phyloP scores from a whole-genome alignment of 139 green algal genomes.

The Coelastrella sp. region DNA sequence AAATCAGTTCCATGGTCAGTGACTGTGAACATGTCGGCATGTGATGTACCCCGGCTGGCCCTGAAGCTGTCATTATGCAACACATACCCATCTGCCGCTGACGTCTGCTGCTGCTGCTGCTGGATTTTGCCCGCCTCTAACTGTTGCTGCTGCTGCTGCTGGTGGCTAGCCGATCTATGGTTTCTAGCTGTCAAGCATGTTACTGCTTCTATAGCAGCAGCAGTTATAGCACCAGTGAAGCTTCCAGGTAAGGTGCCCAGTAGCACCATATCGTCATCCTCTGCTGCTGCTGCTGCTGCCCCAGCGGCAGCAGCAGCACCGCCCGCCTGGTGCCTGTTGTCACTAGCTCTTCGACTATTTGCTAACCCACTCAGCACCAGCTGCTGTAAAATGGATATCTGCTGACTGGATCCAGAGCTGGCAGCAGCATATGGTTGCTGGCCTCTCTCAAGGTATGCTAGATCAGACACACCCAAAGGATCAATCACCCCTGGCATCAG shows the following conservation, averaged over 20 bases:
- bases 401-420: neutral
- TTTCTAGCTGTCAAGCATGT: no score
- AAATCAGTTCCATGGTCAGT: neutral
- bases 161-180: neutral
- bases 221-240: neutral
- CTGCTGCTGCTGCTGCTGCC: slow-evolving; percentile 25
- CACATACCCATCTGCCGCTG: no score
- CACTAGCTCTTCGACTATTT: neutral
- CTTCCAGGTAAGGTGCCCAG: slow-evolving; percentile 9
- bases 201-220: neutral
- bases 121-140: neutral
- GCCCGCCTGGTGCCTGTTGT: neutral
- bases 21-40: no score
- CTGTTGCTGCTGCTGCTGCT: neutral
- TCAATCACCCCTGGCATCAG: neutral
- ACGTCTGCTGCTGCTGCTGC: neutral
- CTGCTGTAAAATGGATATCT: neutral
- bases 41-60: no score
- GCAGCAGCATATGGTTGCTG: neutral
- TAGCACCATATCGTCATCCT: slow-evolving; percentile 22
- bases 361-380: neutral
- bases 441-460: slow-evolving; percentile 1
- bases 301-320: neutral
- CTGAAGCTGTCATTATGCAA: no score
- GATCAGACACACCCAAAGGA: neutral